Conservation (phyloP, 2,329 filamentous ascomycete species). For the Coccinonectria pachysandricola region DNA sequence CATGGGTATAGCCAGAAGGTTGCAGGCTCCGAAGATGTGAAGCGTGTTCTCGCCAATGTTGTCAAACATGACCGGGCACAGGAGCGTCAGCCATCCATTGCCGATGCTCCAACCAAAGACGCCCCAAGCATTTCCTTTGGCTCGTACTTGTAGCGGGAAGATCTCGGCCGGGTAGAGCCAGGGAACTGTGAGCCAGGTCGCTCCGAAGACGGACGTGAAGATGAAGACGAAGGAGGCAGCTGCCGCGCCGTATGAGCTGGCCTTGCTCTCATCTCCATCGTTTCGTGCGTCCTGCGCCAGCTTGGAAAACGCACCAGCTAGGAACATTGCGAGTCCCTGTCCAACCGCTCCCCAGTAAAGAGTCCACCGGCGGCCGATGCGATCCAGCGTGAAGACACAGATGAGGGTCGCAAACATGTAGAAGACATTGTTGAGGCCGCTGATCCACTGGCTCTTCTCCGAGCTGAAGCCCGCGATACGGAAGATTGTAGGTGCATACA, state of each 20-base stretch:
- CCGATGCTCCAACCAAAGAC: slow-evolving; percentile 69
- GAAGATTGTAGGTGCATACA: slow-evolving; percentile 51
- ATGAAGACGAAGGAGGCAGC: slow-evolving; percentile 62
- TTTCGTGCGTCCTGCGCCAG: slow-evolving; percentile 42
- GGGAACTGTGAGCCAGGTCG: slow-evolving; percentile 42
- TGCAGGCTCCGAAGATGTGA: slow-evolving; percentile 62
- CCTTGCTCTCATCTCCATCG: slow-evolving; percentile 31
- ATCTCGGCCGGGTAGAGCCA: slow-evolving; percentile 63
- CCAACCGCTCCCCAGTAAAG: slow-evolving; percentile 57
- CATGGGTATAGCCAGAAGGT: slow-evolving; percentile 54
- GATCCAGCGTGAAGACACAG: slow-evolving; percentile 59
- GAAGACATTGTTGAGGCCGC: slow-evolving; percentile 41
- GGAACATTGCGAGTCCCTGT: slow-evolving; percentile 57
- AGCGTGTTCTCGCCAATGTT: slow-evolving; percentile 59
- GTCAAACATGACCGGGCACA: slow-evolving; percentile 51
- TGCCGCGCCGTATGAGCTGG: slow-evolving; percentile 47
- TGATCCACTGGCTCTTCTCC: slow-evolving; percentile 52
- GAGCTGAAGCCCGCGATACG: slow-evolving; percentile 55
- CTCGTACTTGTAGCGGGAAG: slow-evolving; percentile 59
- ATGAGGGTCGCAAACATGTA: slow-evolving; percentile 56
- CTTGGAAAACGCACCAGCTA: slow-evolving; percentile 41
- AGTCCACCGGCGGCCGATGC: slow-evolving; percentile 59
- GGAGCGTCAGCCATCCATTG: slow-evolving; percentile 51
- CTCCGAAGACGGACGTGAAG: slow-evolving; percentile 31
- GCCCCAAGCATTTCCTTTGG: slow-evolving; percentile 66